Evolutionary conservation across 805 yeast genomes (phyloP), one percentile per base, ranked within the genome.

Genomic region (Suhomyces prunicola): DNA sequence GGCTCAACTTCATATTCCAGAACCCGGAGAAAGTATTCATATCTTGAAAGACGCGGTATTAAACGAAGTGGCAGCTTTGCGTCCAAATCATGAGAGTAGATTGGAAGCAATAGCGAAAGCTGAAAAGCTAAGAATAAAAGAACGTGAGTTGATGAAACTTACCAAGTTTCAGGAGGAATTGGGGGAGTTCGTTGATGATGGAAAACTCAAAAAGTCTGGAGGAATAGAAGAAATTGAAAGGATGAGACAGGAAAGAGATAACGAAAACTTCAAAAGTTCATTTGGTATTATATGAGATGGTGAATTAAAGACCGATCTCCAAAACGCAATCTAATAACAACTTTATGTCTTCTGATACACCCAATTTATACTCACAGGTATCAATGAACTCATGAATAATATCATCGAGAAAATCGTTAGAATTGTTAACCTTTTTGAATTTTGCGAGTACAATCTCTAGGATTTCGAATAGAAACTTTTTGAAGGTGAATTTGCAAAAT

Each of bases 91-190:
- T 65, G 90, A 89, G 41, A 75, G 83, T 40, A 78, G 99, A 48
- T 76, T 90, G 1, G 96, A 88, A 59, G 99, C 99, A 0, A 88
- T 94, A 35, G 87, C 84, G 60, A 85, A 83, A 54, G 97, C 97
- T 0, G 97, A 93, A 62, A 84, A 84, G 62, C 64, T 90, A 24
- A 79, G 97, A 62, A 84, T 84, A 60, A 83, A 79, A 58, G 96
- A 90, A 63, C 79, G 81, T 53, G 85, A 80, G 54, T 70, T 84
- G 57, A 71, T 82, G 55, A 70, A 73, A 45, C 65, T 72, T 23
- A 86, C 83, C 57, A 86, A 85, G 50, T 93, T 93, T 63, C 89
- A 87, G 65, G 91, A 88, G 54, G 98, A 93, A 65, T 72, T 93
- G 6, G 94, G 86, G 1, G 87, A 82, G 19, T 93, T 90, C 75